phyloP scores from a whole-genome alignment of 139 green algal species.

The Volvox reticuliferus region DNA sequence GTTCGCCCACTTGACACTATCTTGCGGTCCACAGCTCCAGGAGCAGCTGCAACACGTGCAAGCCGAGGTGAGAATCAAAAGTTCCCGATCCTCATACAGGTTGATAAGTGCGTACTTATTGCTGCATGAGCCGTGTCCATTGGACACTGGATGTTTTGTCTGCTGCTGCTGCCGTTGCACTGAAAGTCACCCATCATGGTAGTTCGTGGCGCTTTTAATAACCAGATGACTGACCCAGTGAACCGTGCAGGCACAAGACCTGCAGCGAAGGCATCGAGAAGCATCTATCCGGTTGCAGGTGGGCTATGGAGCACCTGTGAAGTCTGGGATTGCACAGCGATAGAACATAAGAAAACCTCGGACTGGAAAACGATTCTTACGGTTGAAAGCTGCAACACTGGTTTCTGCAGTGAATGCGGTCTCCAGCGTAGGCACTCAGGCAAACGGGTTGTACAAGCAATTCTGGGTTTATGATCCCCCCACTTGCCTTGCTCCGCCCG shows the following conservation, averaged over 20 bases:
- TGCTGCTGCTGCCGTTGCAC: neutral
- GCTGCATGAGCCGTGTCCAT: too few species aligned
- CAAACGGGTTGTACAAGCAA: too few species aligned
- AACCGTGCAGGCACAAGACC: neutral
- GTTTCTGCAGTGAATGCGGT: too few species aligned
- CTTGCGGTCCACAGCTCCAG: neutral
- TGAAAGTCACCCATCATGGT: neutral
- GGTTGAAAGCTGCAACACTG: too few species aligned
- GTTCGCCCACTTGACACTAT: neutral
- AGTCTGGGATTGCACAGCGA: neutral
- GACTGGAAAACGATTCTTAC: too few species aligned
- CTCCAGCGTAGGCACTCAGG: too few species aligned
- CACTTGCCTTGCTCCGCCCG: too few species aligned
- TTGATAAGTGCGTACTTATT: neutral
- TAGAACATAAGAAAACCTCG: too few species aligned
- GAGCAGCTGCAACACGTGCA: constrained; percentile 26
- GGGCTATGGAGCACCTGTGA: neutral
- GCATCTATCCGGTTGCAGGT: constrained; percentile 3
- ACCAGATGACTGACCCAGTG: neutral
- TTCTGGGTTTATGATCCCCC: too few species aligned
- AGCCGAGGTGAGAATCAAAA: neutral
- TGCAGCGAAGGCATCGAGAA: constrained; percentile 15
- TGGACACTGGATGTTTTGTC: neutral
- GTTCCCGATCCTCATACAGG: neutral
- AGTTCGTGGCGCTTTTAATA: neutral